Evolutionary conservation across 208 protist genomes (phyloP), one percentile per base, ranked within the genome.

Genomic region (Novymonas esmeraldas): DNA sequence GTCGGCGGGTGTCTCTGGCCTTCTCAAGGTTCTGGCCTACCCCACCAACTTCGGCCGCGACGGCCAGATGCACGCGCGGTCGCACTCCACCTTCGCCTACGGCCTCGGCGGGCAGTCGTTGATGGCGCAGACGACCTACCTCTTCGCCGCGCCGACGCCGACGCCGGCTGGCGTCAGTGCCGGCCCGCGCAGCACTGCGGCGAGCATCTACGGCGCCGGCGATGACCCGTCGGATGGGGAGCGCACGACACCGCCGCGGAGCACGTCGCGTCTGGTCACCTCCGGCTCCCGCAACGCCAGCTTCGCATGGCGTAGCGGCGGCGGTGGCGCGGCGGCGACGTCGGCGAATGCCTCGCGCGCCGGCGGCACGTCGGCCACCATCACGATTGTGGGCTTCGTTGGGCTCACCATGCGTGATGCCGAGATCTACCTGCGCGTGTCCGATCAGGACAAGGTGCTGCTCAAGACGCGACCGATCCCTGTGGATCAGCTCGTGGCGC

Each of bases 1-100:
- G 52, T 26, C 62, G 51, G 78, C 76, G 9, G 66, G 71, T 10
- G 71, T 90, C 26, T 68, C 36, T 44, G 90, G 90, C 11, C 38
- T 65, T 31, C 63, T 90, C 46, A 76, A 88, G 16, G 22, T 95
- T 2, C 72, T 49, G 6, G 48, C 89, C 26, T 87, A 82, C 68
- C 75, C 79, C 3, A 55, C 68, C 0, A 61, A 81, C 56, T 81
- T 85, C 56, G 79, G 75, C 57, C 45, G 33, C 1, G 38, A 38
- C 10, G 42, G 20, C 14, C 11, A 42, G 46, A 18, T 14, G 33
- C 42, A 73, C 31, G 14, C 28, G 28, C 73, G 73, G 16, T 38
- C 39, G 16, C 67, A 66, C 31, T 79, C 73, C 45, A 58, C 55
- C 13, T 44, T 49, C 0, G 57, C 62, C 20, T 78, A 64, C 24